Evolutionary conservation across 371 early-diverging fungal species (phyloP), one percentile per base, ranked within the genome.

Genomic region (Basidiobolus heterosporus): DNA sequence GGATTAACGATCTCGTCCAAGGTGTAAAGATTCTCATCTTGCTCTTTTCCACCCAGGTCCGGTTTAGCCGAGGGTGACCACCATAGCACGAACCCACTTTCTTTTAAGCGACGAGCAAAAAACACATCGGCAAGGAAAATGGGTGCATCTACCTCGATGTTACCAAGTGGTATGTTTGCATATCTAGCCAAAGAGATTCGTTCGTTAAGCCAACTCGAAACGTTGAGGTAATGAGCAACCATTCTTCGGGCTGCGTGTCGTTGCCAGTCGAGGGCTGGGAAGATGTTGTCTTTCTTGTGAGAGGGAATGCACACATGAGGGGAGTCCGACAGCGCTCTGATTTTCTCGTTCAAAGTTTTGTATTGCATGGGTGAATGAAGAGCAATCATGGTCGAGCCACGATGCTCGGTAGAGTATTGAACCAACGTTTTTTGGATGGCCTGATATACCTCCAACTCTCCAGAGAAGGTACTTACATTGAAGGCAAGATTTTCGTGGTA

Each of bases 41-140:
- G 69, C 57, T 96, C 88, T 2, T 83, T 66, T 0, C 94, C 92
- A 22, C 95, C 94, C 2, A 96, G 63, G 57, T 94, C 94, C 2
- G 95, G 93, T 47, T 67, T 69, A 36, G 58, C 61, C 5, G 74
- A 70, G 0, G 76, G 57, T 16, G 91, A 91, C 78, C 85, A 91
- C 98, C 98, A 97, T 17, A 92, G 57, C 1, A 97, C 59, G 68
- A 82, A 75, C 46, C 88, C 86, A 24, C 73, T 70, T 20, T 71
- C 57, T 13, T 66, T 58, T 48, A 97, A 60, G 14, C 73, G 67
- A 36, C 94, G 69, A 0, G 93, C 89, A 56, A 86, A 80, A 19
- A 78, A 64, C 2, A 95, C 52, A 60, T 97, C 98, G 0, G 85
- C 65, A 40, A 88, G 59, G 45, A 85, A 87, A 15, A 85, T 46